A percentile compares a stretch with the other conserved stretches of the same genome.
Conservation (phyloP, 768 basidiomycete species). For the Podaxis sp. region DNA sequence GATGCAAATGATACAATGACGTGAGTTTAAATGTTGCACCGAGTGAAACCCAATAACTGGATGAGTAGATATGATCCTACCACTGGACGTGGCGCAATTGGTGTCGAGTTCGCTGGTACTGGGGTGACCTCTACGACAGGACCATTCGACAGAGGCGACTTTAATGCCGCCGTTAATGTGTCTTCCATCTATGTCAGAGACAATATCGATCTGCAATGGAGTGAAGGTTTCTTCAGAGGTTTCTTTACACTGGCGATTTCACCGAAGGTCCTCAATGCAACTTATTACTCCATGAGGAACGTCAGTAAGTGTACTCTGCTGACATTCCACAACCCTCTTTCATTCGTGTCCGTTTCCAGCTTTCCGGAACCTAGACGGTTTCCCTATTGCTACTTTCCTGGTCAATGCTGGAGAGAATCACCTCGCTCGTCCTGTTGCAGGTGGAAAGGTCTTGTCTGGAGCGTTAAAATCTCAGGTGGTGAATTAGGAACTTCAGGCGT, state of each 20-base stretch:
- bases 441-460: slow-evolving; percentile 43
- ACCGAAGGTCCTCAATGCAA: slow-evolving; percentile 43
- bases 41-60: neutral
- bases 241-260: slow-evolving; percentile 56
- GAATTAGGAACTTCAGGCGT: neutral
- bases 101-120: slow-evolving; percentile 60
- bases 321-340: neutral
- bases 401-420: slow-evolving; percentile 45
- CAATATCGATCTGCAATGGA: slow-evolving; percentile 57
- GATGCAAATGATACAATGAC: slow-evolving; percentile 48
- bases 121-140: slow-evolving; percentile 49
- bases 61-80: slow-evolving; percentile 42
- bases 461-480: slow-evolving; percentile 32
- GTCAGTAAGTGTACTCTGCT: slow-evolving; percentile 32
- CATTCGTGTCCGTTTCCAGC: slow-evolving; percentile 19
- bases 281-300: slow-evolving; percentile 54
- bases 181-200: slow-evolving; percentile 34
- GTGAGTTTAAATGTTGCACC: slow-evolving; percentile 23
- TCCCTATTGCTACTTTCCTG: slow-evolving; percentile 40
- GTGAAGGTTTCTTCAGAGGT: slow-evolving; percentile 56
- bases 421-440: slow-evolving; percentile 47
- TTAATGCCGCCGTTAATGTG: slow-evolving; percentile 35
- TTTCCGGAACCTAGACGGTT: slow-evolving; percentile 42
- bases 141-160: slow-evolving; percentile 40
- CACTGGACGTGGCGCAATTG: slow-evolving; percentile 49